phyloP scores from a whole-genome alignment of 1,284 basidiomycete genomes.

The Ganoderma meredithae region DNA sequence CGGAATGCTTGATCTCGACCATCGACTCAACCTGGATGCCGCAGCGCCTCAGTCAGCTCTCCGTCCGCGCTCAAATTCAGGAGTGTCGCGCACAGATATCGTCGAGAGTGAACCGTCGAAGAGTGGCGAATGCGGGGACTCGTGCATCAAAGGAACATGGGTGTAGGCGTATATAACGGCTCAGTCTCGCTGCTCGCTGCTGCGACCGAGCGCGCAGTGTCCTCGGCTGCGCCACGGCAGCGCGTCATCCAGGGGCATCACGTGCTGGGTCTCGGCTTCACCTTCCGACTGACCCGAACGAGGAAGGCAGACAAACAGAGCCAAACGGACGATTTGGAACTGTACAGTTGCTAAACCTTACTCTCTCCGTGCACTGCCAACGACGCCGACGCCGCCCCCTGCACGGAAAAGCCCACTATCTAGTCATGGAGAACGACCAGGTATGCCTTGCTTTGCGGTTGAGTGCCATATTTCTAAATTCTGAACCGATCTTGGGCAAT shows the following conservation, averaged over 20 bases:
- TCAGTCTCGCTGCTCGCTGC: constrained; percentile 17
- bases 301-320: constrained; percentile 28
- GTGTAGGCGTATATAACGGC: constrained; percentile 20
- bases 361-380: constrained; percentile 34
- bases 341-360: constrained; percentile 46
- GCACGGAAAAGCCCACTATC: constrained; percentile 36
- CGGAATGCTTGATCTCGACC: constrained; percentile 76
- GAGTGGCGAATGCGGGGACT: constrained; percentile 41
- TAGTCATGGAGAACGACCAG: constrained; percentile 83
- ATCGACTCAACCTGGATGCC: constrained; percentile 64
- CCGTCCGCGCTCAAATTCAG: neutral
- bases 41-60: constrained; percentile 11
- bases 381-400: constrained; percentile 36
- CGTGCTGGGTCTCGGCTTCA: constrained; percentile 25
- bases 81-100: constrained; percentile 47
- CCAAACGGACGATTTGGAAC: constrained; percentile 39
- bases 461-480: constrained; percentile 4
- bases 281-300: constrained; percentile 7
- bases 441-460: constrained; percentile 45
- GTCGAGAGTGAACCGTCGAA: constrained; percentile 51
- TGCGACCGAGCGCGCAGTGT: constrained; percentile 22
- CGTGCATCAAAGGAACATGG: constrained; percentile 38
- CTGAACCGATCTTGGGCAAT: constrained; percentile 26
- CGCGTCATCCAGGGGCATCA: constrained; percentile 34
- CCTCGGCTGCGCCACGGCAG: constrained; percentile 30